Evolutionary conservation across 1,139 yeast species (phyloP), one percentile per base, ranked within the genome.

Genomic region (Suhomyces yuchorum): DNA sequence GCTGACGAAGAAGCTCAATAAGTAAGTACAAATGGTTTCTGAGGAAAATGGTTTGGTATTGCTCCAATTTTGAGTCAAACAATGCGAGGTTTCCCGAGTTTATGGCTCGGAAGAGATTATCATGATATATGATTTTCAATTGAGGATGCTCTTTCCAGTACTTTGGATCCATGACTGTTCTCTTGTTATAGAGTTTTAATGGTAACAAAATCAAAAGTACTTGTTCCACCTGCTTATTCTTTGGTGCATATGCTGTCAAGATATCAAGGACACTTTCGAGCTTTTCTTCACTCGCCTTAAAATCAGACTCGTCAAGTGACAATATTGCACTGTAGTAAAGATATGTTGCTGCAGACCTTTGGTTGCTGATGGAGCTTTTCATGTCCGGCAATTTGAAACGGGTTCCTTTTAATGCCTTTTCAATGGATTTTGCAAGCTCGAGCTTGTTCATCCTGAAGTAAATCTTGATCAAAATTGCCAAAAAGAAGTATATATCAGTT

Each of bases 361-460:
- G 78, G 20, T 80, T 76, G 14, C 60, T 51, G 2, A 70, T 62
- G 7, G 81, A 59, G 3, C 74, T 66, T 17, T 88, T 84, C 52
- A 87, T 69, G 36, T 79, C 81, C 4, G 80, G 81, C 24, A 75
- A 57, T 37, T 67, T 63, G 15, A 68, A 68, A 17, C 76, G 63
- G 50, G 85, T 79, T 4, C 83, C 80, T 32, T 72, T 77, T 40
- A 91, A 69, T 2, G 92, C 97, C 62, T 85, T 84, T 50, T 89
- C 83, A 49, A 90, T 77, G 46, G 90, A 87, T 56, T 84, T 85
- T 15, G 96, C 95, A 59, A 91, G 77, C 52, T 91, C 90, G 42
- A 81, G 72, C 57, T 87, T 88, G 48, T 80, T 77, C 58, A 91
- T 72, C 57, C 75, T 73, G 68, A 87, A 84, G 68, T 91, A 92